phyloP scores from a whole-genome alignment of 139 green algal genomes.

The Ettlia oleoabundans region DNA sequence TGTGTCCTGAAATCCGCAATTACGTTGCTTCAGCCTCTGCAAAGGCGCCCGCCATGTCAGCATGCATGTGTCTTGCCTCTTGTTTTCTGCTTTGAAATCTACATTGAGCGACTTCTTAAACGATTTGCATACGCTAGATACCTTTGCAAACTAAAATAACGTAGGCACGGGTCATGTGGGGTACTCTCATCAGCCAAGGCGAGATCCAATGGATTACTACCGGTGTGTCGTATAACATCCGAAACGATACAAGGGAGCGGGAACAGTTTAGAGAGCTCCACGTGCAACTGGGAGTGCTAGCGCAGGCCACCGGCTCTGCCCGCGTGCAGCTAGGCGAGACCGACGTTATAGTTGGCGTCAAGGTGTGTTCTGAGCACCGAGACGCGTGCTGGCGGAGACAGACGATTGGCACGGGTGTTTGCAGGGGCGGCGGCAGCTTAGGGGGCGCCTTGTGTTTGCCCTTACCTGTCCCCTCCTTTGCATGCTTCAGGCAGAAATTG shows the following conservation, averaged over 20 bases:
- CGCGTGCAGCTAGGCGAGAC: slow-evolving; percentile 74
- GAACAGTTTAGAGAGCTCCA: slow-evolving; percentile 55
- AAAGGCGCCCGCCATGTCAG: background rate
- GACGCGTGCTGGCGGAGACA: background rate
- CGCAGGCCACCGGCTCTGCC: slow-evolving; percentile 82
- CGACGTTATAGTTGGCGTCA: slow-evolving; percentile 85
- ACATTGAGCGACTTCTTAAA: too few species aligned
- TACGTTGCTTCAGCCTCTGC: too few species aligned
- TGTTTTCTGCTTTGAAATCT: too few species aligned
- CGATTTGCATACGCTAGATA: too few species aligned
- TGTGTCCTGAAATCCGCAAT: too few species aligned
- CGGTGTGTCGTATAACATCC: slow-evolving; percentile 39
- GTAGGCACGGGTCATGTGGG: background rate
- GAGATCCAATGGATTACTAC: slow-evolving; percentile 38
- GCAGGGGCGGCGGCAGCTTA: background rate
- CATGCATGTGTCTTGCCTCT: too few species aligned
- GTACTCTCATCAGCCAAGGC: slow-evolving; percentile 1
- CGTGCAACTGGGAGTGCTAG: slow-evolving; percentile 73
- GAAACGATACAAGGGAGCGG: slow-evolving; percentile 69
- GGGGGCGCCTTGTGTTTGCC: background rate
- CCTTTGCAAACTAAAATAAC: too few species aligned
- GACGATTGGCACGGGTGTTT: background rate
- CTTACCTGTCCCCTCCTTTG: background rate
- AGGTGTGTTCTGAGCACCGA: slow-evolving; percentile 54
- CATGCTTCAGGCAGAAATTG: slow-evolving; percentile 64